Percentiles rank a stretch among this genome's conserved stretches.
These are phyloP conservation scores for Xylaria sp. DNA, from an alignment of 2,329 filamentous ascomycete species.

Conservation along the genomic window DNA sequence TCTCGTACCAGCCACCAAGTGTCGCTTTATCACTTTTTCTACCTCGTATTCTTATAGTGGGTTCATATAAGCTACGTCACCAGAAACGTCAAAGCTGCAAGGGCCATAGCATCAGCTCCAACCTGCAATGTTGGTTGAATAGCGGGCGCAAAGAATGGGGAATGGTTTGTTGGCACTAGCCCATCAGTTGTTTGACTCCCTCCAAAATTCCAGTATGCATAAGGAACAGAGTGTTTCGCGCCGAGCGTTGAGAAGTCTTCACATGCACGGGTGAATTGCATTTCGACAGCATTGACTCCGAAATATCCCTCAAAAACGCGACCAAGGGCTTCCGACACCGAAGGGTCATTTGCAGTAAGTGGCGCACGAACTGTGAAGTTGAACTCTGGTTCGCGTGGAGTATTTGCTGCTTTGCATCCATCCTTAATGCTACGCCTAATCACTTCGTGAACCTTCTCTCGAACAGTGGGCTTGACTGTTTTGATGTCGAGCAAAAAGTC, in stretches of 20 bases:
- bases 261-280: constrained; percentile 7
- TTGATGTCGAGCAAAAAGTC: constrained; percentile 4
- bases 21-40: too few species aligned
- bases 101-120: constrained; percentile 20
- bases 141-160: constrained; percentile 24
- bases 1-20: not conserved
- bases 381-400: not conserved
- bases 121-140: constrained; percentile 27
- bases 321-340: not conserved
- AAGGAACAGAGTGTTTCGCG: not conserved
- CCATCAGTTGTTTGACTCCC: not conserved
- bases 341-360: constrained; percentile 4
- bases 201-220: constrained; percentile 9
- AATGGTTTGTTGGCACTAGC: constrained; percentile 27
- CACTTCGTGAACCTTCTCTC: not conserved
- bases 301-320: not conserved
- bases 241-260: constrained; percentile 12
- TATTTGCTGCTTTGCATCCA: constrained; percentile 6
- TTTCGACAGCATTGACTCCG: not conserved
- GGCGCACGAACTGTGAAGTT: constrained; percentile 2
- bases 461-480: not conserved
- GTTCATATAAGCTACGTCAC: not conserved
- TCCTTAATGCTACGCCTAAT: not conserved
- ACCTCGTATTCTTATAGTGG: too few species aligned
- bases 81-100: constrained; percentile 25